Conservation (phyloP, 1,284 basidiomycete genomes). For the Cutaneotrichosporon spelunceum region DNA sequence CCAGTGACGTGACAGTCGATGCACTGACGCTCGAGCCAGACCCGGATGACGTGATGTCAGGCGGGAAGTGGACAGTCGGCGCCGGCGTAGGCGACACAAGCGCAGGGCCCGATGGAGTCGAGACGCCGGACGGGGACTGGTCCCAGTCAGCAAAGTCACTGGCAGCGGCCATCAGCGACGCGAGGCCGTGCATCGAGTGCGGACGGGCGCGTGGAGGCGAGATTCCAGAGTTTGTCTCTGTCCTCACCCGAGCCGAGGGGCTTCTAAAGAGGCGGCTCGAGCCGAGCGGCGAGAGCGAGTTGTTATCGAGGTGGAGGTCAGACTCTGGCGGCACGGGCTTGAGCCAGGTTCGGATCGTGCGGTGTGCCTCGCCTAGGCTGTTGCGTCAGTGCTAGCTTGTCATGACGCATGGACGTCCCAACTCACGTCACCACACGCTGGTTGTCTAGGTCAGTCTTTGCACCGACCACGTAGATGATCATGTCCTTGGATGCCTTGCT, state of each 20-base stretch:
- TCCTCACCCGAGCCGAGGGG: constrained; percentile 23
- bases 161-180: constrained; percentile 23
- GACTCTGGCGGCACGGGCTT: constrained; percentile 28
- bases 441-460: constrained; percentile 43
- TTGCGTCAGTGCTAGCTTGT: neutral
- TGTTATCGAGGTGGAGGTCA: constrained; percentile 9
- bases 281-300: constrained; percentile 1
- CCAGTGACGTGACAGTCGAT: constrained; percentile 2
- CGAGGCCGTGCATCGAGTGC: constrained; percentile 32
- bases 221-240: constrained; percentile 11
- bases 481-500: constrained; percentile 46
- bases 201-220: constrained; percentile 18
- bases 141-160: constrained; percentile 19
- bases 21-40: neutral
- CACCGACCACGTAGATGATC: constrained; percentile 49
- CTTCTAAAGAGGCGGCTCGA: constrained; percentile 34
- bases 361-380: constrained; percentile 39
- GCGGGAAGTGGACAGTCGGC: constrained; percentile 24
- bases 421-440: constrained; percentile 41
- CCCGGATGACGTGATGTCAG: constrained; percentile 9
- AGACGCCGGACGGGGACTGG: constrained; percentile 5
- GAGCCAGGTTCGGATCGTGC: constrained; percentile 39
- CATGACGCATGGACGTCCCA: neutral
- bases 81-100: constrained; percentile 15
- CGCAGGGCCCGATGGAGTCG: constrained; percentile 9